Base-by-base conservation (phyloP, 768 basidiomycete genomes). In the Mycena galericulata region DNA sequence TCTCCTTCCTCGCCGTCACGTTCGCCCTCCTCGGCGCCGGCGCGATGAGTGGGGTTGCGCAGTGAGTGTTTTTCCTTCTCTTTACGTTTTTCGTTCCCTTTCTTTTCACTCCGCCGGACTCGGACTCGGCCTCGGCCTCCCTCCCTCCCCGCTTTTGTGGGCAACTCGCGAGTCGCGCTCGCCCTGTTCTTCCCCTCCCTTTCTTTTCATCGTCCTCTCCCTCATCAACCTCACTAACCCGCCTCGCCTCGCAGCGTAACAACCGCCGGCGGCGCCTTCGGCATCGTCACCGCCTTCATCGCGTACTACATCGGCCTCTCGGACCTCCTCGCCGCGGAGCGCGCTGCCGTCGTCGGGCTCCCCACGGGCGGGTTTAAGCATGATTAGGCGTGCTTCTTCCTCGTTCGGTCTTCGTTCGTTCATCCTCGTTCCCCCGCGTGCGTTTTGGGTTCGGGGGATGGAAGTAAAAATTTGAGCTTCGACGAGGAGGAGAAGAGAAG, bases 291-390 rank as follows among this genome's bases (percentile, higher is more conserved):
- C 43, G 79, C 76, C 1, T 62, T 79, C 32, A 69, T 79, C 46
- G 79, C 79, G 11, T 79, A 76, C 61, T 80, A 80, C 57, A 77
- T 78, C 54, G 79, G 76, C 1, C 64, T 78, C 47, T 76, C 75
- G 45, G 78, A 78, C 57, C 50, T 80, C 53, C 53, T 80, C 60
- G 72, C 78, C 3, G 74, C 75, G 2, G 79, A 80, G 71, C 69
- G 70, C 41, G 75, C 65, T 2, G 75, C 78, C 5, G 63, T 78
- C n/a, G 46, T 77, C 3, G 74, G 72, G 29, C 53, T 80, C 2
- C 79, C 79, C 18, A 63, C 75, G n/a, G 78, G 78, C 38, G 75
- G 67, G 22, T 72, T 73, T 59, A 73, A 74, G 50, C 46, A 68
- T n/a, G 70, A 72, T 59, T 68, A 27, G 47, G 8, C 14, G n/a